phyloP scores from a whole-genome alignment of 208 protist species.

The Trypanosoma conorhini region DNA sequence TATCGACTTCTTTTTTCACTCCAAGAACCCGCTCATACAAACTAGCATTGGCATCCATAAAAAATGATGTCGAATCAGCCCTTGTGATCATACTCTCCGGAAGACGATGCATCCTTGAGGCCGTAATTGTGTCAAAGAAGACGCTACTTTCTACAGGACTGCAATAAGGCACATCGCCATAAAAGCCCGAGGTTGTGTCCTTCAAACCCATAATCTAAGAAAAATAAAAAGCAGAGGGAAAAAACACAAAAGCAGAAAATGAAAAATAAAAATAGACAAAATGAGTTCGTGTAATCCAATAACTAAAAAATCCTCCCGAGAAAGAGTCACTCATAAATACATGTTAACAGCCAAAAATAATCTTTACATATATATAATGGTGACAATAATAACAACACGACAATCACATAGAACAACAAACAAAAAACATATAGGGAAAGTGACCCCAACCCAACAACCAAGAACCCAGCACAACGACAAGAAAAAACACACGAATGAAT shows the following conservation, averaged over 20 bases:
- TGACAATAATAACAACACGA: too few relatives aligned
- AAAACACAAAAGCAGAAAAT: constrained; percentile 5
- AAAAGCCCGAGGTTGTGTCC: constrained; percentile 51
- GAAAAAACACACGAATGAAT: too few relatives aligned
- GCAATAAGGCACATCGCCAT: constrained; percentile 74
- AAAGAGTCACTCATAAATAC: too few relatives aligned
- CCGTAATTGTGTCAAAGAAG: constrained; percentile 59
- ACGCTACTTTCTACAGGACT: constrained; percentile 54
- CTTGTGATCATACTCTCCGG: constrained; percentile 51
- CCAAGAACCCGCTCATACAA: constrained; percentile 9
- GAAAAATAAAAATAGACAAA: constrained; percentile 9
- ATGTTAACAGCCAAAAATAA: too few relatives aligned
- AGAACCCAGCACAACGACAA: too few relatives aligned
- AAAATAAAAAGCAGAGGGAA: constrained; percentile 13
- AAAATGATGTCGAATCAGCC: constrained; percentile 41
- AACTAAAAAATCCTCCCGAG: too few relatives aligned
- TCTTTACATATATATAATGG: too few relatives aligned
- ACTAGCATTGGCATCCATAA: constrained; percentile 30
- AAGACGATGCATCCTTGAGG: constrained; percentile 53
- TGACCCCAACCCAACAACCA: too few relatives aligned
- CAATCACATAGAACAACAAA: too few relatives aligned
- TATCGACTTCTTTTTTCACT: background rate
- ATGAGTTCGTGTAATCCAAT: background rate
- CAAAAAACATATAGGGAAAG: too few relatives aligned
- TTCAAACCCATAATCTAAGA: constrained; percentile 32